phyloP scores from a whole-genome alignment of 257 asterid genomes.

The Anisodus acutangulus region DNA sequence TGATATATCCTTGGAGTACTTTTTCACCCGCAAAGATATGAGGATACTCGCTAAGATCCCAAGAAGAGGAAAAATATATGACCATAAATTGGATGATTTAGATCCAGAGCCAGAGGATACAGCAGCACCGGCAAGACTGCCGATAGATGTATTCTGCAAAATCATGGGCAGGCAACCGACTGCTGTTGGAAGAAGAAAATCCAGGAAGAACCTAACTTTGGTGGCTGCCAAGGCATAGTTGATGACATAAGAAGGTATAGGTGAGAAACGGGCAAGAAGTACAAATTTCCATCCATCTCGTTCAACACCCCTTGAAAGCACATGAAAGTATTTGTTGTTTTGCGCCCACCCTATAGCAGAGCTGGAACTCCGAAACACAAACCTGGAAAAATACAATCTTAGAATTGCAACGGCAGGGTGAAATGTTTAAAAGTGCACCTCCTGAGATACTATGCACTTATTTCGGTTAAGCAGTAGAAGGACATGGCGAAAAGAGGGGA shows the following conservation, averaged over 20 bases:
- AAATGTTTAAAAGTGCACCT: not conserved
- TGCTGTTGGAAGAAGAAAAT: slow-evolving; percentile 88
- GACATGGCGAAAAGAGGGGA: not conserved
- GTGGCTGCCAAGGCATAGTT: slow-evolving; percentile 95
- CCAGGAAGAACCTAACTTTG: slow-evolving; percentile 64
- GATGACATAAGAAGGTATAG: slow-evolving; percentile 88
- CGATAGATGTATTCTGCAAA: slow-evolving; percentile 91
- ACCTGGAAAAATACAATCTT: slow-evolving; percentile 45
- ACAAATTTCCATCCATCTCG: slow-evolving; percentile 94
- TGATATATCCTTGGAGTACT: slow-evolving; percentile 60
- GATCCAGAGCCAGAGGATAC: slow-evolving; percentile 79
- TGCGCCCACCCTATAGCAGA: slow-evolving; percentile 70
- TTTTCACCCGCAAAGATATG: slow-evolving; percentile 81
- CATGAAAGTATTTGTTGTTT: slow-evolving; percentile 70
- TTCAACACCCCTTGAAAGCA: slow-evolving; percentile 80
- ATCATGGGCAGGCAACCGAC: slow-evolving; percentile 96
- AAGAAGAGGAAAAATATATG: slow-evolving; percentile 75
- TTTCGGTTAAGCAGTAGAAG: not conserved
- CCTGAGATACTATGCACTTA: not conserved
- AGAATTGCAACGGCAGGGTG: not conserved
- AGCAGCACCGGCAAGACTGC: slow-evolving; percentile 95
- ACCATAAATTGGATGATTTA: slow-evolving; percentile 58
- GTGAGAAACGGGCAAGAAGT: slow-evolving; percentile 96
- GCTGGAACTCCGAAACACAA: slow-evolving; percentile 62
- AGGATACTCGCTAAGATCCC: slow-evolving; percentile 86